Evolutionary conservation across 768 basidiomycete genomes (phyloP).

Genomic region (Dentipellis sp.): DNA sequence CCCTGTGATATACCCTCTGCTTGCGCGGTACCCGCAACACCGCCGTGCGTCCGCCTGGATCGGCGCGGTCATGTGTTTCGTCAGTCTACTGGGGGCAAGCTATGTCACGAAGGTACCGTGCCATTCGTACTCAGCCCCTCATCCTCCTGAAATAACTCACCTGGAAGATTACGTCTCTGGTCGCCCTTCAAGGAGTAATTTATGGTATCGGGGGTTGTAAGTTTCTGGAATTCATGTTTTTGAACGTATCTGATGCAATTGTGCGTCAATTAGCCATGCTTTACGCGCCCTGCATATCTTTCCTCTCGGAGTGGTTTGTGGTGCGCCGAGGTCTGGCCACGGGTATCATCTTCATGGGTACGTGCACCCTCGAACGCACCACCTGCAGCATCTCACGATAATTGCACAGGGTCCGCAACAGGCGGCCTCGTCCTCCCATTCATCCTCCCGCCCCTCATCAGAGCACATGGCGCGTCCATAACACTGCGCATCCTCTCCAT

Average conservation of each 20-base stretch:
- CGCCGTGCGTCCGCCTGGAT: slow-evolving; percentile 16
- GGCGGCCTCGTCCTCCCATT: slow-evolving; percentile 23
- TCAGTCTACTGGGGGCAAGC: slow-evolving; percentile 21
- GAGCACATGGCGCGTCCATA: slow-evolving; percentile 13
- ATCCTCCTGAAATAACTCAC: neutral
- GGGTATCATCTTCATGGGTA: slow-evolving; percentile 24
- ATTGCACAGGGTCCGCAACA: slow-evolving; percentile 13
- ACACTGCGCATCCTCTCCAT: slow-evolving; percentile 20
- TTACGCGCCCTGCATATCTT: slow-evolving; percentile 20
- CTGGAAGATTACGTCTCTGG: neutral
- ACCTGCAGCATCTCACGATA: neutral
- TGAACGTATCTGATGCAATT: neutral
- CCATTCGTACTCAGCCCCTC: too few species aligned
- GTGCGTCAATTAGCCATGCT: slow-evolving; percentile 16
- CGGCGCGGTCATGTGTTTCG: slow-evolving; percentile 16
- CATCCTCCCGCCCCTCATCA: slow-evolving; percentile 18
- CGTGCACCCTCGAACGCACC: neutral
- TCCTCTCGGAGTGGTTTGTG: slow-evolving; percentile 26
- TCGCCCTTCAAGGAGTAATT: slow-evolving; percentile 20
- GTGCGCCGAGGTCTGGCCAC: slow-evolving; percentile 22
- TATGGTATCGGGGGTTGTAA: slow-evolving; percentile 21
- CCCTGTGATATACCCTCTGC: slow-evolving; percentile 18
- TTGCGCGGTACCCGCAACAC: slow-evolving; percentile 17
- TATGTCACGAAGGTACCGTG: slow-evolving; percentile 16
- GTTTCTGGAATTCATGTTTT: neutral